Base-by-base conservation (phyloP, 2,329 filamentous ascomycete genomes). In the Amesomyces nigricolor region DNA sequence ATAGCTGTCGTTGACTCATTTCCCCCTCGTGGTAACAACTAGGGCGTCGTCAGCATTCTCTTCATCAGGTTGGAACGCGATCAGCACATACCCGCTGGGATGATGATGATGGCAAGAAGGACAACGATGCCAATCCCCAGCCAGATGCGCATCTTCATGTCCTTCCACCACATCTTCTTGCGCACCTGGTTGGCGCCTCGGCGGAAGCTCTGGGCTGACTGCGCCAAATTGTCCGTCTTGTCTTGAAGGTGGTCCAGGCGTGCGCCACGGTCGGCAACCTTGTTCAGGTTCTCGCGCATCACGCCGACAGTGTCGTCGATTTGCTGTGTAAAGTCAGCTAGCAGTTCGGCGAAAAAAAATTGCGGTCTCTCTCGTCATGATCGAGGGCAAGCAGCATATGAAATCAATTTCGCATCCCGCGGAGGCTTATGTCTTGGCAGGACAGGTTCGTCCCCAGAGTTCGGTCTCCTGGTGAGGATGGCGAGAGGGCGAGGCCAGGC, bases 131-230 rank as follows among this genome's bases (percentile, higher is more conserved):
- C 94, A 57, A 86, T 80, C 70, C 95, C 88, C 66, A 99, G 79
- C 76, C 92, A 97, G 80, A 96, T 94, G 73, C 94, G 86, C 94
- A 99, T 99, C 85, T 97, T 97, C 90, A 96, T 95, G 70, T 97
- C 92, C 82, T 97, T 97, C 92, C 91, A 97, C 92, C 92, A 97
- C 92, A 97, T 97, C 75, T 95, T 86, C 80, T 91, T 92, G 73
- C 94, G 86, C 65, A 99, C 92, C 67, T 90, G 81, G 79, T 97
- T 99, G 74, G 95, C 94, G 62, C 94, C 92, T 64, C 91, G 87
- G 68, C 91, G 89, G 83, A 99, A 99, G 61, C 90, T 91, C 73
- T 96, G 91, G 57, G 94, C 92, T 37, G 91, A 96, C 61, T 87
- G 84, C 58, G 91, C 91, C 64, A 99, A 81, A 75, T 95, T 95